Percentiles rank a stretch among this genome's conserved stretches.
Evolutionary conservation across 2,329 filamentous ascomycete genomes (phyloP).

Genomic region (Aureobasidium sp.): DNA sequence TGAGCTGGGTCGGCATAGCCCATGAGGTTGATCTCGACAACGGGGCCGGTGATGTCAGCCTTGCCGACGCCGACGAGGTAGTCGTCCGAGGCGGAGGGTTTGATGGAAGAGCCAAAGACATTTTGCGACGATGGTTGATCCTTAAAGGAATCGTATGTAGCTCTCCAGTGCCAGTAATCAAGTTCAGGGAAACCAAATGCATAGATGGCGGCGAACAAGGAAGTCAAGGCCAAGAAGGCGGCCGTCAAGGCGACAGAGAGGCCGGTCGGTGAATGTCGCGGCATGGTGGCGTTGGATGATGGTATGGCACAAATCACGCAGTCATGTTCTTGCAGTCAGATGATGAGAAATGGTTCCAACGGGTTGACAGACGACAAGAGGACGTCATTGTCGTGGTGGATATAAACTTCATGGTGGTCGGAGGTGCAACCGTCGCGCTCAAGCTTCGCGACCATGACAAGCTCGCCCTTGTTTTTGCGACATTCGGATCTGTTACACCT

Average conservation of each 20-base stretch:
- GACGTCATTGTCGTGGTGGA: background rate
- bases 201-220: constrained; percentile 30
- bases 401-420: background rate
- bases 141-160: constrained; percentile 13
- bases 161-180: constrained; percentile 31
- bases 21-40: constrained; percentile 86
- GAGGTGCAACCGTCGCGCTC: background rate
- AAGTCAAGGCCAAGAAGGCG: constrained; percentile 29
- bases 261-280: constrained; percentile 16
- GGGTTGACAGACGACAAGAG: background rate
- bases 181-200: constrained; percentile 30
- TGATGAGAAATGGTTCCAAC: background rate
- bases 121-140: background rate
- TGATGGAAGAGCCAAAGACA: background rate
- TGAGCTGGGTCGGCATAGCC: constrained; percentile 86
- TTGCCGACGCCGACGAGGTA: constrained; percentile 64
- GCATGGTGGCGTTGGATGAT: background rate
- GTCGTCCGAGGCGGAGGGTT: constrained; percentile 31
- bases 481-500: background rate
- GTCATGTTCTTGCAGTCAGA: background rate
- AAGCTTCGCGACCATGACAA: constrained; percentile 8
- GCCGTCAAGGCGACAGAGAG: constrained; percentile 32
- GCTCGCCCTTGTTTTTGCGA: background rate
- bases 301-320: background rate
- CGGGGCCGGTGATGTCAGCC: constrained; percentile 69